phyloP scores from a whole-genome alignment of 345 rosid genomes.

The Eucalyptus marginata region DNA sequence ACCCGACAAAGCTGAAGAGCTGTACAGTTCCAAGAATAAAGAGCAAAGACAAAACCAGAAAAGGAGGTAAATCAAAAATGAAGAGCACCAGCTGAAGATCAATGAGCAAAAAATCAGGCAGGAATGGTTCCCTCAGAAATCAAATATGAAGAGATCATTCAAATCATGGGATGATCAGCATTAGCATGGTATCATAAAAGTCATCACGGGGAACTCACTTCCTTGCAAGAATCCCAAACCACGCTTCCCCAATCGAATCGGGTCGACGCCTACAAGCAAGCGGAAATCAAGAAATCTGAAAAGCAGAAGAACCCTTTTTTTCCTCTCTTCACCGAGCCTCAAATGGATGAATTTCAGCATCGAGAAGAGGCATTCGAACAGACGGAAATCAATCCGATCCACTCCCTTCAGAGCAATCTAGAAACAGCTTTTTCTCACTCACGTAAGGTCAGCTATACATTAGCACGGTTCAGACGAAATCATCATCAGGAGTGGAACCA shows the following conservation, averaged over 20 bases:
- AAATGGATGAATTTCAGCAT: not conserved
- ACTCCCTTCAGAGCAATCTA: not conserved
- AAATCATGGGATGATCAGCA: conserved; percentile 17
- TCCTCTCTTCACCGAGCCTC: not conserved
- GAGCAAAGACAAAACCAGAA: not conserved
- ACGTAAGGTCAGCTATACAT: not conserved
- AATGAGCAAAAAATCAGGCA: not conserved
- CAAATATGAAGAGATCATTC: conserved; percentile 6
- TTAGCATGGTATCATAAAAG: conserved; percentile 35
- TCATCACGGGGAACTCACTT: conserved; percentile 28
- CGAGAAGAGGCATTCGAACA: not conserved
- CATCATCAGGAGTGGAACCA: not conserved
- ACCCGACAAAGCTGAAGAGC: not conserved
- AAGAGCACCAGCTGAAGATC: not conserved
- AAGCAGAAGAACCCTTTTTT: not conserved
- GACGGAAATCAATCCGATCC: not conserved
- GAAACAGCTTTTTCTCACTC: not conserved
- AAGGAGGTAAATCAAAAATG: not conserved
- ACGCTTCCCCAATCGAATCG: not conserved
- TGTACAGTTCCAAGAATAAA: not conserved
- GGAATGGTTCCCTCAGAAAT: conserved; percentile 25
- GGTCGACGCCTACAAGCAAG: not conserved
- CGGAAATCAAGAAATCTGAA: not conserved
- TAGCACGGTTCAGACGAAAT: not conserved
- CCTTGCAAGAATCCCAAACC: not conserved